Evolutionary conservation across 2,329 filamentous ascomycete genomes (phyloP).

Genomic region (Hymenoscyphus salicellus): DNA sequence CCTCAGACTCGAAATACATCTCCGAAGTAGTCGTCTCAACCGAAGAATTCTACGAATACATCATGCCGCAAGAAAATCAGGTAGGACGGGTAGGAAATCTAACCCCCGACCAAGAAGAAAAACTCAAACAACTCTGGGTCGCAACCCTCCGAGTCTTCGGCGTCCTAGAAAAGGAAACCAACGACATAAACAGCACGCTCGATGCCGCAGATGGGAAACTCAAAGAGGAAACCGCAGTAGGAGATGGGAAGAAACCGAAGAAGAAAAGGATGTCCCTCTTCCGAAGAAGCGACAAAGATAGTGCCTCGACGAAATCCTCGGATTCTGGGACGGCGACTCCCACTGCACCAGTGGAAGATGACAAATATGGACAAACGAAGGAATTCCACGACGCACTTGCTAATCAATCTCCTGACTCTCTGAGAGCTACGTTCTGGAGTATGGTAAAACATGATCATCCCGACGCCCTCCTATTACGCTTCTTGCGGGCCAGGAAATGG

Average conservation of each 20-base stretch:
- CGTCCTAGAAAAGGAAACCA: slow-evolving; percentile 44
- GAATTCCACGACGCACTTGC: slow-evolving; percentile 80
- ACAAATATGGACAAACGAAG: slow-evolving; percentile 90
- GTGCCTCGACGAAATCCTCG: slow-evolving; percentile 36
- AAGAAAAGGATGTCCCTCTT: slow-evolving; percentile 74
- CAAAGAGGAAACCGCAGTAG: slow-evolving; percentile 20
- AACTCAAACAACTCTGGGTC: slow-evolving; percentile 83
- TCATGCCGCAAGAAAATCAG: slow-evolving; percentile 46
- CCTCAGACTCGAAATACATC: neutral
- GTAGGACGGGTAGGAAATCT: slow-evolving; percentile 81
- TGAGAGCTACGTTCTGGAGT: slow-evolving; percentile 80
- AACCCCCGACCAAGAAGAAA: slow-evolving; percentile 83
- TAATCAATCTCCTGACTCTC: slow-evolving; percentile 70
- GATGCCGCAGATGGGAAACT: slow-evolving; percentile 25
- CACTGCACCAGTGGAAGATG: slow-evolving; percentile 43
- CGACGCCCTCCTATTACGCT: slow-evolving; percentile 77
- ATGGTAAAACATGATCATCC: slow-evolving; percentile 97
- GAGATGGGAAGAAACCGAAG: slow-evolving; percentile 56
- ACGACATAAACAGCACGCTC: slow-evolving; percentile 25
- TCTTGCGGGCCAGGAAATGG: slow-evolving; percentile 90
- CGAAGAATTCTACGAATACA: slow-evolving; percentile 13
- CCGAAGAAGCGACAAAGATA: slow-evolving; percentile 57
- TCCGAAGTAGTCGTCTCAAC: neutral
- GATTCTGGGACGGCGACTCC: slow-evolving; percentile 27
- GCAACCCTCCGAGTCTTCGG: slow-evolving; percentile 74